Percentiles rank a stretch among this genome's conserved stretches.
phyloP scores from a whole-genome alignment of 805 yeast species.

The Candida quercuum region DNA sequence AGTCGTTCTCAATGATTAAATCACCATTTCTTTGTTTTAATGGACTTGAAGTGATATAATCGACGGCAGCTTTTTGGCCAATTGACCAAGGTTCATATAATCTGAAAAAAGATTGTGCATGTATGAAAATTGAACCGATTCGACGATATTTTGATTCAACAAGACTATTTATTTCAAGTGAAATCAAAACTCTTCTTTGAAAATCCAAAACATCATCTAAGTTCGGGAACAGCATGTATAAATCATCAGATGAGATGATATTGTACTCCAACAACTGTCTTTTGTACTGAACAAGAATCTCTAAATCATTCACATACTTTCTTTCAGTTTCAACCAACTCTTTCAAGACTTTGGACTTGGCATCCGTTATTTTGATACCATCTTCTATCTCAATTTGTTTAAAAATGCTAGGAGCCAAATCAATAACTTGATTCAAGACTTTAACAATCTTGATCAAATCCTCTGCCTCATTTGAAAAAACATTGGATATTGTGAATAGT shows the following conservation, averaged over 20 bases:
- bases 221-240: conserved; percentile 82
- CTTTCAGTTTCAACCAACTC: conserved; percentile 90
- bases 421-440: conserved; percentile 63
- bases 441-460: conserved; percentile 70
- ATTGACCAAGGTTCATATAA: conserved; percentile 93
- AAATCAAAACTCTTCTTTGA: conserved; percentile 83
- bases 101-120: conserved; percentile 79
- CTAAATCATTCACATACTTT: conserved; percentile 88
- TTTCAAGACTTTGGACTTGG: conserved; percentile 70
- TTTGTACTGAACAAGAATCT: conserved; percentile 62
- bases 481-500: conserved; percentile 85
- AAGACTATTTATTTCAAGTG: conserved; percentile 80
- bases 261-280: conserved; percentile 62
- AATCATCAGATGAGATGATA: conserved; percentile 68
- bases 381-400: conserved; percentile 27
- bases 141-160: conserved; percentile 74
- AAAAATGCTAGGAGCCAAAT: conserved; percentile 41
- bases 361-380: conserved; percentile 35
- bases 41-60: conserved; percentile 60
- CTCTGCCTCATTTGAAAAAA: conserved; percentile 75
- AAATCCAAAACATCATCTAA: conserved; percentile 80
- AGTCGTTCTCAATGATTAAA: conserved; percentile 68
- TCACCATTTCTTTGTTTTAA: conserved; percentile 49
- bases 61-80: conserved; percentile 84
- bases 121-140: conserved; percentile 83